phyloP scores from a whole-genome alignment of 108 stramenopile species.

The Fragilariopsis cylindrus region DNA sequence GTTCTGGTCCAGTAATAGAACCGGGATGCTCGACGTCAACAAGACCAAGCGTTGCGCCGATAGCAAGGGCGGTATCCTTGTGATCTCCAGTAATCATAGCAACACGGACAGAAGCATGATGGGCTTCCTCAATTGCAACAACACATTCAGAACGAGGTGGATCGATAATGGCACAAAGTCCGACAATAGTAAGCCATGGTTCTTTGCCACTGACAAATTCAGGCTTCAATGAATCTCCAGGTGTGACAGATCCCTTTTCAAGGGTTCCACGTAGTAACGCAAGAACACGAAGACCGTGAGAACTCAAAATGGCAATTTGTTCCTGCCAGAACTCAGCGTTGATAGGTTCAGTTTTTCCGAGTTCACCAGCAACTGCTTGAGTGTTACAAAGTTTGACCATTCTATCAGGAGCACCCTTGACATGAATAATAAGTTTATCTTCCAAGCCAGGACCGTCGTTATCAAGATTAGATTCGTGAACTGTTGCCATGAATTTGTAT shows the following conservation, averaged over 20 bases:
- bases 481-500: conserved; percentile 91
- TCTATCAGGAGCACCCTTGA: conserved; percentile 98
- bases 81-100: conserved; percentile 98
- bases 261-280: conserved; percentile 79
- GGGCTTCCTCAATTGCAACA: conserved; percentile 80
- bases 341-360: conserved; percentile 71
- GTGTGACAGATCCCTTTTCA: conserved; percentile 52
- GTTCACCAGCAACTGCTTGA: conserved; percentile 69
- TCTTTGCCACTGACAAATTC: conserved; percentile 67
- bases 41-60: conserved; percentile 84
- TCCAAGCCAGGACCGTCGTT: conserved; percentile 49
- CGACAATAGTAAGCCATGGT: conserved; percentile 84
- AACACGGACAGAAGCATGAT: conserved; percentile 88
- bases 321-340: conserved; percentile 75
- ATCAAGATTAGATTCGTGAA: conserved; percentile 53
- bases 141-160: conserved; percentile 92
- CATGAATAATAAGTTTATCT: conserved; percentile 62
- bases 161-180: conserved; percentile 94
- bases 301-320: conserved; percentile 80
- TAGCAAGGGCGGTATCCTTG: conserved; percentile 86
- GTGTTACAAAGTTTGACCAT: conserved; percentile 79
- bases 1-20: conserved; percentile 81
- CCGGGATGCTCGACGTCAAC: conserved; percentile 61
- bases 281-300: conserved; percentile 94
- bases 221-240: conserved; percentile 67